Evolutionary conservation across 164 flowering plant species (phyloP), one percentile per base, ranked within the genome.

Genomic region (Litsea cubeba): DNA sequence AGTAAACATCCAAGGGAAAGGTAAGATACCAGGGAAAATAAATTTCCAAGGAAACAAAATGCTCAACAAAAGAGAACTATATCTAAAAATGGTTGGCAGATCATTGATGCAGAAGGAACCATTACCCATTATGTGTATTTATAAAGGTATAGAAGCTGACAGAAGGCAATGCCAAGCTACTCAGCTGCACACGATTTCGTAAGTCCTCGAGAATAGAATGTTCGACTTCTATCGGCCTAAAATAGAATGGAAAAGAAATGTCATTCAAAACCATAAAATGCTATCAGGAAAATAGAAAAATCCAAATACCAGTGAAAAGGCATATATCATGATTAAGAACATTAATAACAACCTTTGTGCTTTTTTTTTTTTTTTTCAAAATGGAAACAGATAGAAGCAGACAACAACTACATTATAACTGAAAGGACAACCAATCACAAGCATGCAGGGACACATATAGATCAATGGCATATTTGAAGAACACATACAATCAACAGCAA

Each of bases 111-210:
- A 62, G 54, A 20, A 15, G 15, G 35, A 7, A 50, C 11, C 3
- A 62, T 81, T 89, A 95, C 99, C 95, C 79, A 76, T 91, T 91
- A 77, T 94, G 97, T 35, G 99, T 87, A 78, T 96, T 94, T 72
- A 94, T 74, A 74, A 96, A 91, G 3, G 99, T 94, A 76, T 96
- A 96, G 76, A 96, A 92, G 86, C 97, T 87, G 74, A 94, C 87
- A 20, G 99, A 96, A 76, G 98, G 99, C 72, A 94, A 82, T 30
- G 95, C 88, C 70, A 75, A 76, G 81, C 91, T 88, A 75, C 88
- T 88, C 90, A 96, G 79, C 81, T 88, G 97, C 24, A 94, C 98
- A 72, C 99, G 95, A 71, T 91, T 91, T 69, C 98, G 84, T 62
- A 96, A 81, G 84, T 94, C 98, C 80, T 96, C 99, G 76, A 96